Base-by-base conservation (phyloP, 2,329 filamentous ascomycete genomes). In the Cryphonectria parasitica region DNA sequence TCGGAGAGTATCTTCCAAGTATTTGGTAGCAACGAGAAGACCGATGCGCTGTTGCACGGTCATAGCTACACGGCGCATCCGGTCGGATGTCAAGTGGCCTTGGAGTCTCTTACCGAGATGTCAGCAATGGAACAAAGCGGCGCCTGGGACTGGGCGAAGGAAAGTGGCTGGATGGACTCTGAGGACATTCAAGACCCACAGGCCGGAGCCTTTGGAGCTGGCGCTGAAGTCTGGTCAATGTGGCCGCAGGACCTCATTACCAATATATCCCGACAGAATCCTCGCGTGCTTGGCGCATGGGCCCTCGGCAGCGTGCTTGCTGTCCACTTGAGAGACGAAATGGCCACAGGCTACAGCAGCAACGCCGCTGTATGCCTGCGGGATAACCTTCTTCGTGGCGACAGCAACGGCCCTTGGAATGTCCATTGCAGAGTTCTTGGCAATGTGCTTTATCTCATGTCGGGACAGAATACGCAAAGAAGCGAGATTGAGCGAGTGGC, bases 21-120 rank as follows among this genome's bases (percentile, higher is more conserved):
- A 0, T 97, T 97, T 77, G 82, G 88, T 17, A 90, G 90, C 67
- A 83, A 87, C 0, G 89, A 93, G 64, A 97, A 96, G 81, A 89
- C 88, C 0, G 92, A 95, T 74, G 93, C 93, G 0, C 80, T 97
- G 6, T 82, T 97, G 3, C 94, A 97, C 75, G 93, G 93, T 0
- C 93, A 97, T 78, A 95, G 92, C 78, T 97, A 97, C 80, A 97
- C 93, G 0, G 93, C 93, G 0, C 93, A 97, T 78, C 87, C 94
- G 0, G 87, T 96, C 1, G 94, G 93, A 0, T 97, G 93, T 75
- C 88, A 91, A 61, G 92, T 97, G 0, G 94, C 91, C 0, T 83
- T 91, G n/a, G 87, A 89, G 66, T 90, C 89, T 0, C 78, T 97
- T 11, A 78, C 80, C 11, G 84, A 84, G 54, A 88, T 95, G 85